These are phyloP conservation scores for Wallemia mellicola DNA, from an alignment of 1,284 basidiomycete genomes.

Conservation along the genomic window DNA sequence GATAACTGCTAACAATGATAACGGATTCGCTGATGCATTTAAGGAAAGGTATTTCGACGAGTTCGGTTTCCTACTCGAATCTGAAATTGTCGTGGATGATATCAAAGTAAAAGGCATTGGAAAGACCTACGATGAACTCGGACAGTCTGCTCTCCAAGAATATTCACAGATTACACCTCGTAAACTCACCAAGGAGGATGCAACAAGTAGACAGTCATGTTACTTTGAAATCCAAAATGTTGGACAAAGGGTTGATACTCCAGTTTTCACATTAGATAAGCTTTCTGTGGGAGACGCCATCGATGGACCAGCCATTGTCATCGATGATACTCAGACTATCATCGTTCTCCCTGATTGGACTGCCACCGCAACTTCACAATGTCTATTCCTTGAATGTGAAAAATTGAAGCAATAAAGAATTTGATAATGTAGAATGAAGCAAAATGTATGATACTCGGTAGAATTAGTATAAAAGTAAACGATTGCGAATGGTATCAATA, in stretches of 20 bases:
- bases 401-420: not conserved
- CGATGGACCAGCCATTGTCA: constrained; percentile 55
- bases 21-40: constrained; percentile 15
- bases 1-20: constrained; percentile 30
- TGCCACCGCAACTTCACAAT: constrained; percentile 4
- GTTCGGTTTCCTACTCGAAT: constrained; percentile 72
- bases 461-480: too few species aligned
- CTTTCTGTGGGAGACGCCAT: constrained; percentile 39
- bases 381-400: not conserved
- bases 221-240: constrained; percentile 9
- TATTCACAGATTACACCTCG: constrained; percentile 21
- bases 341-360: constrained; percentile 22
- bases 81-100: constrained; percentile 61
- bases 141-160: constrained; percentile 48
- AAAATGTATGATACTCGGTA: too few species aligned
- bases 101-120: constrained; percentile 51
- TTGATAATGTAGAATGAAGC: not conserved
- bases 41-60: constrained; percentile 38
- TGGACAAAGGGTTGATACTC: constrained; percentile 31
- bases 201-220: constrained; percentile 4
- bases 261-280: constrained; percentile 39
- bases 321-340: constrained; percentile 77
- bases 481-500: too few species aligned
- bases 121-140: constrained; percentile 58
- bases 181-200: constrained; percentile 8